phyloP scores from a whole-genome alignment of 139 green algal genomes.

The Volvox africanus region DNA sequence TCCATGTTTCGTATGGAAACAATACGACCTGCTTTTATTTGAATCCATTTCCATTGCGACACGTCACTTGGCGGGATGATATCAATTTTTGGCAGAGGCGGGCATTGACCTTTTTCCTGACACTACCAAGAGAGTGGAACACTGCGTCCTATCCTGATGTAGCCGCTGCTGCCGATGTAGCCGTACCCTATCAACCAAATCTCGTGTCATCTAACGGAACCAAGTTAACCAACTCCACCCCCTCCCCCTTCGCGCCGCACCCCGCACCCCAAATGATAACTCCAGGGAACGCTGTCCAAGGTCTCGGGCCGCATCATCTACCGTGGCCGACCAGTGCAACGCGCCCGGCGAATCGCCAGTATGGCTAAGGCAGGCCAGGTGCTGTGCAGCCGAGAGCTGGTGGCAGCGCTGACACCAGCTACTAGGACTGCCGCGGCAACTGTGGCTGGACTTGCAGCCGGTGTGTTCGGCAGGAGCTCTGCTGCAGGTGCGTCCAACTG shows the following conservation, averaged over 20 bases:
- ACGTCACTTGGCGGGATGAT: too few species aligned
- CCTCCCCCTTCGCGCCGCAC: background rate
- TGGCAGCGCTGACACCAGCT: background rate
- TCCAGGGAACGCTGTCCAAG: constrained; percentile 2
- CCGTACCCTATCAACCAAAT: background rate
- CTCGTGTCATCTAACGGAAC: background rate
- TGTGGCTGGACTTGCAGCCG: background rate
- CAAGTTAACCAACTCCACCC: background rate
- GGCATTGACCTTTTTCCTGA: background rate
- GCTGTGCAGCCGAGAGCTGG: background rate
- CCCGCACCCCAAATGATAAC: background rate
- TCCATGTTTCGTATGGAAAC: too few species aligned
- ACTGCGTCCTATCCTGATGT: background rate
- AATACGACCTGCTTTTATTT: too few species aligned
- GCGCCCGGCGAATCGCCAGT: background rate
- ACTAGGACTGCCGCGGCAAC: background rate
- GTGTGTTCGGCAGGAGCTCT: background rate
- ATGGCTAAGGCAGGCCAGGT: constrained; percentile 17
- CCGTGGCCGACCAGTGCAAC: constrained; percentile 30
- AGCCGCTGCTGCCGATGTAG: background rate
- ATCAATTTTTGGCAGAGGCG: background rate
- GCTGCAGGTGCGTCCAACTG: background rate
- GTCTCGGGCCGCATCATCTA: constrained; percentile 41
- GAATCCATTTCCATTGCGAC: too few species aligned
- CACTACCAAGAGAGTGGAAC: background rate